Base-by-base conservation (phyloP, 176 grass and related monocot species). In the Avena eriantha region DNA sequence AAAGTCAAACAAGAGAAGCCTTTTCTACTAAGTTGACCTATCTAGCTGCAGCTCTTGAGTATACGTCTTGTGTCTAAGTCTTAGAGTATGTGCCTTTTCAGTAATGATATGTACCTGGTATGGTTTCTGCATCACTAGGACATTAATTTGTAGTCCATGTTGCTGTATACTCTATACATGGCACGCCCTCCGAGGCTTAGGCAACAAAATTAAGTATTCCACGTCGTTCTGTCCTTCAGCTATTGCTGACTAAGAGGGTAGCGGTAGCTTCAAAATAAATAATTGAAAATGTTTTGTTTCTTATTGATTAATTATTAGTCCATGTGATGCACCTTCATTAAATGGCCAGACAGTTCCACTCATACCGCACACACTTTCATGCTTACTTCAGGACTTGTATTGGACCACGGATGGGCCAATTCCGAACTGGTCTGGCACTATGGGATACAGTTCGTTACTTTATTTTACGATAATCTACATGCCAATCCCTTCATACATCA, bases 401-500 rank as follows among this genome's bases (percentile, higher is more conserved):
- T 66, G 63, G 63, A 7, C 61, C 12, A 65, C 23, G 7, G 61
- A 65, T 23, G 11, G 22, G 60, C 60, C 60, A 64, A 64, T 64
- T 72, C 68, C 29, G 64, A 74, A 65, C 31, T 21, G 39, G 64
- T 11, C 19, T 76, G 24, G 8, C 24, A 54, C 14, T 54, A 76
- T 11, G 5, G 79, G 23, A 55, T 77, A 77, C 2, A 18, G 18
- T 58, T 59, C 33, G 9, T 79, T 69, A 47, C 72, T 82, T 68
- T 69, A 24, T 77, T 68, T 17, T 7, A 68, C 47, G 8, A 67
- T 66, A 68, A 39, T 67, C 56, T 82, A 53, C 60, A 21, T 88
- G 73, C 13, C 3, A 19, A 33, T 82, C 58, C 33, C 70, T 82
- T 83, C 60, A 48, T 76, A 82, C 58, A 84, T 71, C 87, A 34